Base-by-base conservation (phyloP, 1,139 yeast genomes). In the Scheffersomyces titani region DNA sequence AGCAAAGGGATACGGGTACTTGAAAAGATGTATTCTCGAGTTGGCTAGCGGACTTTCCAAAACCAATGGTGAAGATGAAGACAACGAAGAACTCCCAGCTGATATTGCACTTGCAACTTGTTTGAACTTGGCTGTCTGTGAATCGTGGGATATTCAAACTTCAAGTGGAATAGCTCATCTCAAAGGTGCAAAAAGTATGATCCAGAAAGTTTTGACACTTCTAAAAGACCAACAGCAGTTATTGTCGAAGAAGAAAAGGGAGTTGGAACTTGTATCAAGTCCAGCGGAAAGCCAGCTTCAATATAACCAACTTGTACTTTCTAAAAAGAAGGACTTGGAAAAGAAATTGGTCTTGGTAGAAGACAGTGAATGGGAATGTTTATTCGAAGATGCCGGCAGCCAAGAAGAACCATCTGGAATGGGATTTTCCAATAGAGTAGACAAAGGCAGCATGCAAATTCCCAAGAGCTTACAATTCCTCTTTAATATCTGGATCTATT, bases 41-140 rank as follows among this genome's bases (percentile, higher is more conserved):
- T 70, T 87, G 20, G 89, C 88, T 2, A 78, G 82, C 59, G 89
- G 88, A 0, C 72, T 86, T 49, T 78, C 86, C 13, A 66, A 68
- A 44, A 63, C 65, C 50, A 61, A 60, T 40, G 62, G 63, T 21
- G 64, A 60, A 16, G 20, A 53, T 1, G 59, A 57, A 1, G 54
- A 47, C 2, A 53, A 60, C 5, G 59, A 57, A 4, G 74, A 80
- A 3, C 74, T 85, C 13, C 87, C 88, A 1, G 84, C 86, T n/a
- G 90, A 86, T 63, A 83, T 86, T 22, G 90, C 90, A 1, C 71
- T 87, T 40, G 86, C 88, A 0, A 84, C 90, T 0, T 86, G 91
- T 59, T 68, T 87, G 55, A 83, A 85, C 24, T 72, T 87, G 57
- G 87, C 90, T 0, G 82, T 85, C 53, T 82, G 88, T 52, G 92